phyloP scores from a whole-genome alignment of 768 basidiomycete genomes.

The Tricholoma hemisulphureum region DNA sequence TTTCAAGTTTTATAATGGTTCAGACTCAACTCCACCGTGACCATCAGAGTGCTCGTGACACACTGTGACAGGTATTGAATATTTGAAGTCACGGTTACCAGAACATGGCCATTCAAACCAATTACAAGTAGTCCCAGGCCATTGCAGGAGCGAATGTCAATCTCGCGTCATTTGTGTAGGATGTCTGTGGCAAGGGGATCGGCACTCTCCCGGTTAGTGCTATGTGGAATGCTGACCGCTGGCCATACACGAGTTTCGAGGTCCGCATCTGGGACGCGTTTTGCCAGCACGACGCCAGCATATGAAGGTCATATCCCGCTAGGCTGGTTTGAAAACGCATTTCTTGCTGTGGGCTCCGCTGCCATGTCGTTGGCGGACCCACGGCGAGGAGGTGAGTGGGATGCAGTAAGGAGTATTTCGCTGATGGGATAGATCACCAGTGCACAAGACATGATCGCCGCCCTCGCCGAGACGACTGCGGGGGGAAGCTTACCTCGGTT shows the following conservation, averaged over 20 bases:
- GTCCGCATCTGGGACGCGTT: slow-evolving; percentile 9
- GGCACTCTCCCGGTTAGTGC: not conserved
- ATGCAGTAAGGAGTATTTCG: not conserved
- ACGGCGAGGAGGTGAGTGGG: slow-evolving; percentile 73
- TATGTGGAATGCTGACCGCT: not conserved
- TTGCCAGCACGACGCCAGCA: slow-evolving; percentile 40
- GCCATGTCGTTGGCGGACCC: slow-evolving; percentile 81
- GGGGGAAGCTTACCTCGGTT: slow-evolving; percentile 73
- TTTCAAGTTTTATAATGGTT: not conserved
- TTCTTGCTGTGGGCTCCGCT: slow-evolving; percentile 85
- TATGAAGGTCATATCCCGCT: slow-evolving; percentile 85
- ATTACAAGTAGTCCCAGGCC: no score
- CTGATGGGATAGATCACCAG: not conserved
- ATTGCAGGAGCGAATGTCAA: not conserved
- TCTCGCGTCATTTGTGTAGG: not conserved
- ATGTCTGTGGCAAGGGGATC: not conserved
- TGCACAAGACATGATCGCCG: slow-evolving; percentile 85
- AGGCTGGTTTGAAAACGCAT: slow-evolving; percentile 75
- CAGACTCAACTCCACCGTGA: no score
- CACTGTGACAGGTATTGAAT: not conserved
- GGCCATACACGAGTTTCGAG: not conserved
- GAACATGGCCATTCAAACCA: no score
- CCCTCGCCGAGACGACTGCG: slow-evolving; percentile 90
- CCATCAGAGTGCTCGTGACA: not conserved
- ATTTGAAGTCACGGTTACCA: no score